Percentiles rank a stretch among this genome's conserved stretches.
These are phyloP conservation scores for Phytophthora rubi DNA, from an alignment of 352 stramenopile genomes.

Conservation along the genomic window DNA sequence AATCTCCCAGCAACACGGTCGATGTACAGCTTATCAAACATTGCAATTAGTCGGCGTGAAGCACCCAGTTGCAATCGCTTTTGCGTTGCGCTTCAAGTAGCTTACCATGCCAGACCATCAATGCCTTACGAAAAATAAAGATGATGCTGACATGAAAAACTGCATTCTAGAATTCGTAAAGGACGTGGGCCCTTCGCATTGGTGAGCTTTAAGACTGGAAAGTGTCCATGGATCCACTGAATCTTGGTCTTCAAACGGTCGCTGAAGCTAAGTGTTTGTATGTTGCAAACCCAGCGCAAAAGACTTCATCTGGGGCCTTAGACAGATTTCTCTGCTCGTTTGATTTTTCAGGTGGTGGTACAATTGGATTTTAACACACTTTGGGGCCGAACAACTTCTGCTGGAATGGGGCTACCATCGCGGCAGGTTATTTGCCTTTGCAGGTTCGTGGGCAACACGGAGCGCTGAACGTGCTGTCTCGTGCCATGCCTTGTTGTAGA, in stretches of 20 bases:
- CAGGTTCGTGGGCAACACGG: no score
- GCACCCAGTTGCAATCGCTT: conserved; percentile 31
- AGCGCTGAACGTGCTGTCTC: no score
- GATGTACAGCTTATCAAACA: conserved; percentile 32
- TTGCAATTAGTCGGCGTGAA: conserved; percentile 33
- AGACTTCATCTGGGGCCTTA: no score
- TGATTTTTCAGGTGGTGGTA: no score
- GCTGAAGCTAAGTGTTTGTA: conserved; percentile 10
- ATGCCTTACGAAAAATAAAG: conserved; percentile 28
- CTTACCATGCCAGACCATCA: conserved; percentile 38
- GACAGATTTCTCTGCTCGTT: no score
- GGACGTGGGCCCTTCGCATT: conserved; percentile 49
- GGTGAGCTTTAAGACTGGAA: conserved; percentile 59
- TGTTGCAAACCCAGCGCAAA: conserved; percentile 23
- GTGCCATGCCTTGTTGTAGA: no score
- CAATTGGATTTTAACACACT: no score
- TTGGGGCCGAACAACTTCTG: no score
- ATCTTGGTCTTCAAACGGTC: conserved; percentile 48
- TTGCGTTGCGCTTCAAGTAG: conserved; percentile 36
- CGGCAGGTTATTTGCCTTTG: no score
- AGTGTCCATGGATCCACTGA: conserved; percentile 68
- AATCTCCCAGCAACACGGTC: conserved; percentile 23
- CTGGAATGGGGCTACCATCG: no score
- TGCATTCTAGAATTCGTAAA: conserved; percentile 47
- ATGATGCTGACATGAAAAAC: conserved; percentile 36